Percentiles rank a stretch among this genome's conserved stretches.
Conservation (phyloP, 2,329 filamentous ascomycete genomes). For the Phialocephala sp. region DNA sequence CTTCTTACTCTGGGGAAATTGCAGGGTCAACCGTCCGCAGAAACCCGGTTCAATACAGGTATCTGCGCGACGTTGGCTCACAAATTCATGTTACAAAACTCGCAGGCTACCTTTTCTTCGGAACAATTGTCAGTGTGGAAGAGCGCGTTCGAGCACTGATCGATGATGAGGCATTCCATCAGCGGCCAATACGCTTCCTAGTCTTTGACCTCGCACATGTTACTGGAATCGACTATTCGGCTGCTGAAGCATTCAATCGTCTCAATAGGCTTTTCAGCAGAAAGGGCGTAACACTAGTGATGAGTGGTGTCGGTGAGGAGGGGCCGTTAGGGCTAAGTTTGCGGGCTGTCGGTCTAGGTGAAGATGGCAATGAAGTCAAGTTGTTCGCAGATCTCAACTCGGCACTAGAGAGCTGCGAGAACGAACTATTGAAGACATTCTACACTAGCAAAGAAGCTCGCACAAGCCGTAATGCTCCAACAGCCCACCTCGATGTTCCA, state of each 20-base stretch:
- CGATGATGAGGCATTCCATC: conserved; percentile 78
- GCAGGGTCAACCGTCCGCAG: conserved; percentile 91
- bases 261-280: conserved; percentile 83
- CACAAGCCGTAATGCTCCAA: conserved; percentile 50
- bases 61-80: conserved; percentile 80
- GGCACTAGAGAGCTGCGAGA: conserved; percentile 92
- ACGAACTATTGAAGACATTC: conserved; percentile 83
- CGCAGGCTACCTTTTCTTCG: conserved; percentile 96
- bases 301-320: conserved; percentile 81
- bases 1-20: conserved; percentile 87
- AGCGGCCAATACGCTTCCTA: conserved; percentile 84
- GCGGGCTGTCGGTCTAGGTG: conserved; percentile 81
- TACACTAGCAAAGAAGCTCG: conserved; percentile 72
- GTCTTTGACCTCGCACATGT: conserved; percentile 90
- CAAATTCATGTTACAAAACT: conserved; percentile 94
- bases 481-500: conserved; percentile 40
- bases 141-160: conserved; percentile 83
- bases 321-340: conserved; percentile 79
- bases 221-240: conserved; percentile 92
- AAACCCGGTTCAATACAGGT: conserved; percentile 87
- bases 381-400: conserved; percentile 92
- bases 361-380: conserved; percentile 74
- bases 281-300: conserved; percentile 78
- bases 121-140: conserved; percentile 95
- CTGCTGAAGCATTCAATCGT: conserved; percentile 91